Base-by-base conservation (phyloP, 2,329 filamentous ascomycete genomes). In the Diaporthe sp. region DNA sequence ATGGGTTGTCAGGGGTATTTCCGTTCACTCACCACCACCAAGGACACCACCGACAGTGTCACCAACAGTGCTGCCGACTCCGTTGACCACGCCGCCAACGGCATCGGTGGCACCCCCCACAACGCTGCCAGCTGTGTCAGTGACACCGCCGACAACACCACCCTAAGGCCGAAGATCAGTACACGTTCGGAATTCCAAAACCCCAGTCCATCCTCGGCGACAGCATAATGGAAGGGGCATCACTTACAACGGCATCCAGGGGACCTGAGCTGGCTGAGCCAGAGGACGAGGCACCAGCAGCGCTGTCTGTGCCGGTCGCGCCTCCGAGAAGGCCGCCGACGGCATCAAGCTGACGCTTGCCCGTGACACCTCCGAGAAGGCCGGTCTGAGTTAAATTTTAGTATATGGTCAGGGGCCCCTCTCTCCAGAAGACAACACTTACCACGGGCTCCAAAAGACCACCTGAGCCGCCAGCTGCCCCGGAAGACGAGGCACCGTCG, bases 81-180 rank as follows among this genome's bases (percentile, higher is more conserved):
- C 31, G 22, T 44, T 22, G 10, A 51, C 53, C 6, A 44, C 55
- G 34, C 55, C 68, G 20, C 25, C 44, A n/a, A 39, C 68, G 17
- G 68, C 22, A 51, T 60, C 39, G 55, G 44, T 53, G 6, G 53
- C 73, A 37, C 44, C 71, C 2, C 49, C 51, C 22, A 25, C 49
- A n/a, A 53, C 49, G 10, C n/a, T 10, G 22, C 49, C 49, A 53
- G n/a, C 49, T 12, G 51, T 55, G 28, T 61, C 42, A 28, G 44
- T 44, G 34, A n/a, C 44, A 60, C 73, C 70, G 6, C 70, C 70
- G 17, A 75, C 60, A 28, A 75, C 57, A 28, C 39, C 63, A 39
- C 47, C n/a, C 74, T 72, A 22, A 25, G 63, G 61, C 20, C 44
- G n/a, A n/a, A 51, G 0, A 25, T 67, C 31, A 67, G 63, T 34